Evolutionary conservation across 2,329 filamentous ascomycete genomes (phyloP), one percentile per base, ranked within the genome.

Genomic region (Byssochlamys sp.): DNA sequence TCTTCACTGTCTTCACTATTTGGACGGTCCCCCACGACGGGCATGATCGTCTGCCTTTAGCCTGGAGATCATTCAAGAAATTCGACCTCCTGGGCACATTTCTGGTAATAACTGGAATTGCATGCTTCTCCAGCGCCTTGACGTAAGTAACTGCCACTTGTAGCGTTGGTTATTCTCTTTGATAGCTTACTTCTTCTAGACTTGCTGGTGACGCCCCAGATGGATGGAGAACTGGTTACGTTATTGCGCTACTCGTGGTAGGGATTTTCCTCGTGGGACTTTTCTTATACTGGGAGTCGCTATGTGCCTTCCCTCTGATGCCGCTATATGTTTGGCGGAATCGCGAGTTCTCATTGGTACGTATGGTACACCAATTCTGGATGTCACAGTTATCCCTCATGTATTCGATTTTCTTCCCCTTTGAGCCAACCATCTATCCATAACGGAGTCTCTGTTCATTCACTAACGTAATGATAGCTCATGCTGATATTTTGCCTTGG

Each of bases 211-310:
- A 83, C 39, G 84, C 84, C 1, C 73, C 80, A 1, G 68, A 84
- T 54, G 85, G 85, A 1, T 89, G 86, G 86, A 76, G 73, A 35
- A 81, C 81, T 0, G 73, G 78, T 2, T 84, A 86, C 62, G 82
- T 88, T 2, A 79, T 89, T 11, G 81, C 80, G 0, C 72, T 88
- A 50, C 75, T 89, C 19, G 73, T 86, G 24, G 68, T 87, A 6
- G 85, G 86, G 1, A 63, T 84, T 1, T 56, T 79, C 0, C 66
- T 86, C 1, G 78, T 89, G 1, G 66, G 75, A 11, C 70, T 70
- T 0, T 89, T 89, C 62, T 70, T 84, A 1, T 75, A 80, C 58
- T 89, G 86, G 85, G 84, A 89, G 67, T 78, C 76, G 2, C 73
- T 80, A 50, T 80, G 74, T 58, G 65, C 71, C 4, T 65, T 76